Conservation (phyloP, 2,329 filamentous ascomycete species). For the Parafenestella ontariensis region DNA sequence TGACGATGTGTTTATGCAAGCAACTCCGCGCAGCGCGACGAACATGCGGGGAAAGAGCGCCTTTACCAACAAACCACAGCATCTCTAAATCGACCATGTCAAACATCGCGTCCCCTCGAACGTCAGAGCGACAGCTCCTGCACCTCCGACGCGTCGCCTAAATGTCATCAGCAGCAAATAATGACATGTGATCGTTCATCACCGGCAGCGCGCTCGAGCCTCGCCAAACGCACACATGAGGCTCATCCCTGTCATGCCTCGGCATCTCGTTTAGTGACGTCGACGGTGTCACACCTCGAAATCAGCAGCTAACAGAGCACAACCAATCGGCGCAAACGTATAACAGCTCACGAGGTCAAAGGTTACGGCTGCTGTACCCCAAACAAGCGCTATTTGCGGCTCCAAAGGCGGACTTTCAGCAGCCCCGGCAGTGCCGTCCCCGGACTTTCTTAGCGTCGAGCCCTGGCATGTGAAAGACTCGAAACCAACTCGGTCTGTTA, state of each 20-base stretch:
- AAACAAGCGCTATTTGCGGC: constrained; percentile 33
- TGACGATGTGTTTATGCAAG: constrained; percentile 10
- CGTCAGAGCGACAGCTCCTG: neutral
- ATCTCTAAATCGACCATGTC: neutral
- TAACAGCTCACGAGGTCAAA: constrained; percentile 40
- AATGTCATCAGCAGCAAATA: constrained; percentile 16
- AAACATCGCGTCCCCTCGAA: neutral
- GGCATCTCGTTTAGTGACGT: constrained; percentile 40
- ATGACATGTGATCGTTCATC: constrained; percentile 24
- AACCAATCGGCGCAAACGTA: constrained; percentile 37
- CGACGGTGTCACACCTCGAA: constrained; percentile 23
- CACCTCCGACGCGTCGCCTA: constrained; percentile 6
- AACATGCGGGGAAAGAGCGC: neutral
- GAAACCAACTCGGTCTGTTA: constrained; percentile 11
- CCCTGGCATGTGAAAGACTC: constrained; percentile 47
- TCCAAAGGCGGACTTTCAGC: constrained; percentile 28
- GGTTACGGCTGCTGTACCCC: constrained; percentile 27
- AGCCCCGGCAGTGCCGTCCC: constrained; percentile 19
- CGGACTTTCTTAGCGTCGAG: constrained; percentile 37
- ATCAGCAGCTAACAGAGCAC: constrained; percentile 23
- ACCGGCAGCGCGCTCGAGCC: constrained; percentile 6
- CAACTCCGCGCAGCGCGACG: constrained; percentile 9
- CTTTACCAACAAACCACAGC: neutral
- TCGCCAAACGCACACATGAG: constrained; percentile 15
- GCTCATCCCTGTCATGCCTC: constrained; percentile 27